Evolutionary conservation across 2,329 filamentous ascomycete genomes (phyloP).

Genomic region (Aspergillus cejpii): DNA sequence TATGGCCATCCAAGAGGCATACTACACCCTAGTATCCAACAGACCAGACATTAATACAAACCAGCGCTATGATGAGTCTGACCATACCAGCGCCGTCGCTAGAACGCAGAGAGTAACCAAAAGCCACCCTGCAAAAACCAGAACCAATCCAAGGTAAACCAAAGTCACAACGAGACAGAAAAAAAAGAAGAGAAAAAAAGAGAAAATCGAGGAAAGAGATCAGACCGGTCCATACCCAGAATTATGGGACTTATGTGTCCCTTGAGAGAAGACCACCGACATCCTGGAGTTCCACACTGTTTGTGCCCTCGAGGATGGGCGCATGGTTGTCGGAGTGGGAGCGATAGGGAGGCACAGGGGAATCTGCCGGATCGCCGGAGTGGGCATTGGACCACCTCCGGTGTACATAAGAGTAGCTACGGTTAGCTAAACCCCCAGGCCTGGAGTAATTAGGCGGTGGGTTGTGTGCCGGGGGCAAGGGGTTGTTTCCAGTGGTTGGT

Average conservation of each 20-base stretch:
- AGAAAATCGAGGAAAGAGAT: background rate
- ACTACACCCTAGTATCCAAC: background rate
- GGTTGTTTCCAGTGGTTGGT: slow-evolving; percentile 3
- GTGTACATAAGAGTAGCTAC: slow-evolving; percentile 6
- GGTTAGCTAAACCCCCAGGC: slow-evolving; percentile 10
- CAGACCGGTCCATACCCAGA: background rate
- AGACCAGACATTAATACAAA: background rate
- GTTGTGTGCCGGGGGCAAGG: background rate
- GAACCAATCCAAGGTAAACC: background rate
- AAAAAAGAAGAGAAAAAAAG: no score
- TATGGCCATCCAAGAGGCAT: no score
- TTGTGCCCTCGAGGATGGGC: slow-evolving; percentile 14
- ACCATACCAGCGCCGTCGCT: background rate
- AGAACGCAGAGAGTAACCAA: background rate
- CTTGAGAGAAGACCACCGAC: slow-evolving; percentile 38
- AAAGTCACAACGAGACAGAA: no score
- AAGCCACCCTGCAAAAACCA: background rate
- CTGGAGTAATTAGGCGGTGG: slow-evolving; percentile 8
- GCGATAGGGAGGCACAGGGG: slow-evolving; percentile 18
- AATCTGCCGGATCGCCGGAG: slow-evolving; percentile 11
- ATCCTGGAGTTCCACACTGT: slow-evolving; percentile 37
- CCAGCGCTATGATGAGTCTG: no score
- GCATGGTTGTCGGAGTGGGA: slow-evolving; percentile 14
- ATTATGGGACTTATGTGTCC: background rate
- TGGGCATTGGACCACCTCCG: slow-evolving; percentile 15